A percentile compares a stretch with the other conserved stretches of the same genome.
phyloP scores from a whole-genome alignment of 257 asterid species.

The Ballota nigra region DNA sequence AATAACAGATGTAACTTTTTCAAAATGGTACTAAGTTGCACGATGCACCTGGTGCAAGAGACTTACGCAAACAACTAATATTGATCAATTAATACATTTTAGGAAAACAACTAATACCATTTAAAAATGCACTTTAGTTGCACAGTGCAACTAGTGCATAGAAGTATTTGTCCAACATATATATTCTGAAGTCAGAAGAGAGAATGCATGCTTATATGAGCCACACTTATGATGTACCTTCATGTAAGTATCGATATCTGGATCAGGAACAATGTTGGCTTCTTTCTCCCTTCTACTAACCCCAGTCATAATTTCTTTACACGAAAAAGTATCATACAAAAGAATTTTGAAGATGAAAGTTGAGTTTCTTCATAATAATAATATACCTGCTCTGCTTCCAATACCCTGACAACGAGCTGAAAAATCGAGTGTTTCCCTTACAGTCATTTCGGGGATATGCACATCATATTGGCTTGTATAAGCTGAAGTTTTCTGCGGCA shows the following conservation, averaged over 20 bases:
- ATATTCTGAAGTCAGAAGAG: background rate
- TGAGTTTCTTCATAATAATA: slow-evolving; percentile 5
- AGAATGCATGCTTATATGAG: too few relatives aligned
- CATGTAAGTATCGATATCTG: slow-evolving; percentile 67
- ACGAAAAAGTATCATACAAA: background rate
- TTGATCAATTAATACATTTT: too few relatives aligned
- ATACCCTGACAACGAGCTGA: slow-evolving; percentile 66
- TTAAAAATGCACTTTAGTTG: too few relatives aligned
- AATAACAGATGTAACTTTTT: too few relatives aligned
- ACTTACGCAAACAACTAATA: too few relatives aligned
- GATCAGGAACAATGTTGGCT: slow-evolving; percentile 71
- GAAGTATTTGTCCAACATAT: too few relatives aligned
- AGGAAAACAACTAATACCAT: too few relatives aligned
- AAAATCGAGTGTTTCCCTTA: slow-evolving; percentile 63
- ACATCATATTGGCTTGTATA: slow-evolving; percentile 63
- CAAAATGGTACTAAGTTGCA: too few relatives aligned
- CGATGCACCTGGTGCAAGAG: too few relatives aligned
- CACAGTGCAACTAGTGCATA: too few relatives aligned
- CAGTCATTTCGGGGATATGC: slow-evolving; percentile 76
- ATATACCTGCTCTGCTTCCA: slow-evolving; percentile 59
- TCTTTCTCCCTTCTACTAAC: slow-evolving; percentile 63
- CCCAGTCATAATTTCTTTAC: slow-evolving; percentile 55
- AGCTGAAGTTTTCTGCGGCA: slow-evolving; percentile 68
- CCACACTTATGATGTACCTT: slow-evolving; percentile 38
- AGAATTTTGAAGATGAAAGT: background rate